Percentiles rank a stretch among this genome's conserved stretches.
These are phyloP conservation scores for Arthroderma sp. DNA, from an alignment of 2,329 filamentous ascomycete species.

Conservation along the genomic window DNA sequence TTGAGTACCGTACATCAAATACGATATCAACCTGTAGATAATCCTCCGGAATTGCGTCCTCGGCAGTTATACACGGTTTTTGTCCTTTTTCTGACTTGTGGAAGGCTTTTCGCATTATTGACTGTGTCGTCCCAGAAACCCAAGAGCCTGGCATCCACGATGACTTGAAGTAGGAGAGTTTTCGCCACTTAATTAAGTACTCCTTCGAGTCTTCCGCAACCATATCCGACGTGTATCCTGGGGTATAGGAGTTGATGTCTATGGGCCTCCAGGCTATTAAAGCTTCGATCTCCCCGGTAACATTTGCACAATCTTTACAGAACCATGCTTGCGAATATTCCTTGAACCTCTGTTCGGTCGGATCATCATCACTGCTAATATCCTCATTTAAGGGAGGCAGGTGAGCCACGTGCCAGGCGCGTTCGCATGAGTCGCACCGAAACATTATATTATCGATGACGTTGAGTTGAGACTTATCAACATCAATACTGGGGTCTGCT, in stretches of 20 bases:
- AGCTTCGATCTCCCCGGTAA: conserved; percentile 54
- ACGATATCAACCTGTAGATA: conserved; percentile 77
- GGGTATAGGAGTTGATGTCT: conserved; percentile 42
- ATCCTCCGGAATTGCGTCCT: conserved; percentile 78
- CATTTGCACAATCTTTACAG: conserved; percentile 62
- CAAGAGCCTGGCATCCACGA: conserved; percentile 81
- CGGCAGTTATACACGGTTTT: conserved; percentile 53
- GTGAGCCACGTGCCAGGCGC: conserved; percentile 75
- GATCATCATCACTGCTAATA: conserved; percentile 18
- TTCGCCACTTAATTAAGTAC: conserved; percentile 82
- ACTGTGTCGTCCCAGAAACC: conserved; percentile 59
- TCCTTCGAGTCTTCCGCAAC: conserved; percentile 70
- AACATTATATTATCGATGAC: conserved; percentile 67
- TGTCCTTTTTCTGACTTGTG: conserved; percentile 51
- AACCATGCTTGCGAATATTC: conserved; percentile 66
- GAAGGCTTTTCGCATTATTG: conserved; percentile 60
- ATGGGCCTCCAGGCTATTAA: conserved; percentile 79
- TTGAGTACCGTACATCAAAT: conserved; percentile 62
- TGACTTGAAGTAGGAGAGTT: conserved; percentile 66
- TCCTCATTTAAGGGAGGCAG: conserved; percentile 42
- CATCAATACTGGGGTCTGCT: conserved; percentile 57
- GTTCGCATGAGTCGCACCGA: conserved; percentile 62
- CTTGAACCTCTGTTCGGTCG: conserved; percentile 45
- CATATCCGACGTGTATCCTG: conserved; percentile 40
- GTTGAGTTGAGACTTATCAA: conserved; percentile 55